These are phyloP conservation scores for Aspergillus clavatus DNA, from an alignment of 2,329 filamentous ascomycete species.

Conservation along the genomic window DNA sequence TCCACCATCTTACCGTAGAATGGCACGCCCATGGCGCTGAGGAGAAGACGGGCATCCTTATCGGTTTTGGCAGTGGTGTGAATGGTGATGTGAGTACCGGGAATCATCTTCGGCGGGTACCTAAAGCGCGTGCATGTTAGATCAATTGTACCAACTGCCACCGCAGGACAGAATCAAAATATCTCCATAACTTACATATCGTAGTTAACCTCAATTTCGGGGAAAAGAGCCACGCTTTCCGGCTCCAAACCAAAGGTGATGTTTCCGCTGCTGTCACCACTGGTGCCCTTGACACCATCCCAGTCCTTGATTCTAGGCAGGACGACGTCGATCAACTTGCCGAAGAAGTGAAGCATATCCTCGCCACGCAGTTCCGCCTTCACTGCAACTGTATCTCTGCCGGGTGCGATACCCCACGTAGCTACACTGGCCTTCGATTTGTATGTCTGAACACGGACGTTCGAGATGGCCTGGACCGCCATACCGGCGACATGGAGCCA, in stretches of 20 bases:
- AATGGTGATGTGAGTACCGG: conserved; percentile 76
- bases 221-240: conserved; percentile 76
- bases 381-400: conserved; percentile 63
- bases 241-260: conserved; percentile 73
- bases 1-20: conserved; percentile 71
- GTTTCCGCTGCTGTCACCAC: conserved; percentile 85
- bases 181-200: conserved; percentile 74
- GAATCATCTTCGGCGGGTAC: conserved; percentile 69
- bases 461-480: conserved; percentile 79
- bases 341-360: conserved; percentile 82
- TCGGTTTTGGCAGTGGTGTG: conserved; percentile 82
- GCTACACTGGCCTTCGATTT: conserved; percentile 65
- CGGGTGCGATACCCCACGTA: conserved; percentile 68
- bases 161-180: neutral
- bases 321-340: conserved; percentile 84
- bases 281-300: conserved; percentile 69
- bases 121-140: conserved; percentile 29
- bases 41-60: conserved; percentile 72
- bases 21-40: conserved; percentile 68
- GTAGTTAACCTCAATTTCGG: conserved; percentile 92
- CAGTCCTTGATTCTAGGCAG: conserved; percentile 96
- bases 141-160: neutral
- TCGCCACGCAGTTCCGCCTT: conserved; percentile 75
- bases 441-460: conserved; percentile 66
- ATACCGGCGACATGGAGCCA: conserved; percentile 79